Conservation (phyloP, 2,329 filamentous ascomycete genomes). For the Microascus cirrosus region DNA sequence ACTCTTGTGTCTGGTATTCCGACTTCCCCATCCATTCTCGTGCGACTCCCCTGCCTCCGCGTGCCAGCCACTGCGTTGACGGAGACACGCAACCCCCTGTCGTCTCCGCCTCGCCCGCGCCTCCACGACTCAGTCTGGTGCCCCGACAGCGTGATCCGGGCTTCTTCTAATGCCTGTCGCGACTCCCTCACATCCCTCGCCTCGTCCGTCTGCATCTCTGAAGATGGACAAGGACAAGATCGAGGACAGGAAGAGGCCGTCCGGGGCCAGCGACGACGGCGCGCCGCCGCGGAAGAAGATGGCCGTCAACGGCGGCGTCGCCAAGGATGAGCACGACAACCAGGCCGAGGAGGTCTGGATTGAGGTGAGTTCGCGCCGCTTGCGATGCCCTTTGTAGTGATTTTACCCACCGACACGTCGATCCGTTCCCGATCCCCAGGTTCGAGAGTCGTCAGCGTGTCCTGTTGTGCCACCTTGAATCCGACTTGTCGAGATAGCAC, state of each 20-base stretch:
- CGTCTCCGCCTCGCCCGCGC: neutral
- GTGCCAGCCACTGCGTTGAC: neutral
- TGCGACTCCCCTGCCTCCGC: neutral
- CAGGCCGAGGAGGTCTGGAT: conserved; percentile 51
- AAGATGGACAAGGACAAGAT: conserved; percentile 50
- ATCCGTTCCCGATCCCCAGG: neutral
- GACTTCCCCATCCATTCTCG: neutral
- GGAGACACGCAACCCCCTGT: neutral
- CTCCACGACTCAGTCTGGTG: neutral
- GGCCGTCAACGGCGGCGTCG: conserved; percentile 67
- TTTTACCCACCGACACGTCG: neutral
- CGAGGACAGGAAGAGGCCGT: conserved; percentile 98
- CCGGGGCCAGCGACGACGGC: conserved; percentile 69
- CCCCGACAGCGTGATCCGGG: neutral
- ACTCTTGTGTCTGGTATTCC: too few relatives aligned
- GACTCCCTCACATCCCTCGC: conserved; percentile 57
- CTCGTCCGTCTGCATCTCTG: conserved; percentile 70
- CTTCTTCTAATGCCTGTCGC: conserved; percentile 74
- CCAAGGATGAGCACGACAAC: conserved; percentile 43
- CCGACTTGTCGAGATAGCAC: neutral
- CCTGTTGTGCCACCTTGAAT: conserved; percentile 1
- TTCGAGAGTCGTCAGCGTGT: neutral
- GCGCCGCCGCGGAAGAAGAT: conserved; percentile 88
- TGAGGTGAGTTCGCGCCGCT: conserved; percentile 40
- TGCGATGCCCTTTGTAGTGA: neutral